Conservation (phyloP, 2,329 filamentous ascomycete species). For the Cercospora nicotianae region DNA sequence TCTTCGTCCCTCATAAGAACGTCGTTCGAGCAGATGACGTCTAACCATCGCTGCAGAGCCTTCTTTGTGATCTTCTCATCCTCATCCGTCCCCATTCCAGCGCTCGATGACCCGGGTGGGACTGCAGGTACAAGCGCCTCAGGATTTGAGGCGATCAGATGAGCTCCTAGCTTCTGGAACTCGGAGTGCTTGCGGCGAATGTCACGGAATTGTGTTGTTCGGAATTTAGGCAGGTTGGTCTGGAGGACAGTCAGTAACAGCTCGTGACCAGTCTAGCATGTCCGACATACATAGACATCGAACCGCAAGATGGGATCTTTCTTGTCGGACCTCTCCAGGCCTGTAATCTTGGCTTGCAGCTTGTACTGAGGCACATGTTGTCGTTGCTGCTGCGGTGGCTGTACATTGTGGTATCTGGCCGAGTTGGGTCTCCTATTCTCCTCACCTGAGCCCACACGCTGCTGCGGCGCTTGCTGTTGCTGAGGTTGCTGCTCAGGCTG, state of each 20-base stretch:
- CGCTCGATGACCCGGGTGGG: conserved; percentile 89
- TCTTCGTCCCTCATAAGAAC: conserved; percentile 93
- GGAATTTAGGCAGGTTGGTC: conserved; percentile 98
- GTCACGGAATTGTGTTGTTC: conserved; percentile 97
- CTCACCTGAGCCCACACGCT: conserved; percentile 25
- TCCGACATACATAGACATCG: conserved; percentile 80
- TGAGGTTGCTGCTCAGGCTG: conserved; percentile 43
- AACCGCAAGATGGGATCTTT: conserved; percentile 95
- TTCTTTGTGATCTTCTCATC: conserved; percentile 88
- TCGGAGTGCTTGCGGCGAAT: conserved; percentile 93
- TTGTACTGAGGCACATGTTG: conserved; percentile 52
- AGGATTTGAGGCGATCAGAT: conserved; percentile 95
- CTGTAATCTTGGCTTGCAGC: conserved; percentile 92
- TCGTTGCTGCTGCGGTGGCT: conserved; percentile 40
- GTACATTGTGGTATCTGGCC: conserved; percentile 36
- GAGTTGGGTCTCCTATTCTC: conserved; percentile 35
- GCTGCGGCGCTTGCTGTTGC: conserved; percentile 39
- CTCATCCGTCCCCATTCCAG: conserved; percentile 92
- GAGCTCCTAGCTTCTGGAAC: conserved; percentile 93
- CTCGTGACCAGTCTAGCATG: not conserved
- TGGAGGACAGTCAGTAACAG: conserved; percentile 45
- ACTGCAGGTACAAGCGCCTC: conserved; percentile 93
- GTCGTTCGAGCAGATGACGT: conserved; percentile 87
- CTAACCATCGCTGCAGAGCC: conserved; percentile 90
- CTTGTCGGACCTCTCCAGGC: conserved; percentile 85